Conservation (phyloP, 164 flowering plant species). For the Vitis rupestris region DNA sequence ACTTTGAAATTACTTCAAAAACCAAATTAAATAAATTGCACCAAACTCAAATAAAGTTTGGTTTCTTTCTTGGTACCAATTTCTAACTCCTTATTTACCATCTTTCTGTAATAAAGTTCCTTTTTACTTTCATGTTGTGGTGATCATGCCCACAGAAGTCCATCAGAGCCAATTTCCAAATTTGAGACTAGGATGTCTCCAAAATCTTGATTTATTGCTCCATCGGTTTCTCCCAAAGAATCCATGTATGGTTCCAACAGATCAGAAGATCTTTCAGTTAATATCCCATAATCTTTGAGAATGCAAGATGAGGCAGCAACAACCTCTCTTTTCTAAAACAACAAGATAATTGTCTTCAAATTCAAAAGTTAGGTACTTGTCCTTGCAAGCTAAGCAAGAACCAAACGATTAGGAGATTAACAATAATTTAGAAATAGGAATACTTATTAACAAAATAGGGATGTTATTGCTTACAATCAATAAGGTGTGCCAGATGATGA, state of each 20-base stretch:
- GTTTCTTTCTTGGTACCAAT: too few species aligned
- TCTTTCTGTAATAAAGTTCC: too few species aligned
- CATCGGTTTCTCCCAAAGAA: slow-evolving; percentile 33
- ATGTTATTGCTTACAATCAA: slow-evolving; percentile 62
- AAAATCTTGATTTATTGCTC: slow-evolving; percentile 31
- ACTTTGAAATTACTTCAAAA: too few species aligned
- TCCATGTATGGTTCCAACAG: slow-evolving; percentile 71
- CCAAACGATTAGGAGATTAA: slow-evolving; percentile 3
- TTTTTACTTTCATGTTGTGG: too few species aligned
- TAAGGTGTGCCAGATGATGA: slow-evolving; percentile 84
- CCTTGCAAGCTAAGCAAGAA: slow-evolving; percentile 64
- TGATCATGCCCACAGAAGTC: slow-evolving; percentile 73
- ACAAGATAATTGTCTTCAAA: slow-evolving; percentile 87
- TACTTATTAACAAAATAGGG: neutral
- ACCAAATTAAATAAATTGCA: too few species aligned
- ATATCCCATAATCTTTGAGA: slow-evolving; percentile 83
- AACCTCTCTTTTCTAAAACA: slow-evolving; percentile 77
- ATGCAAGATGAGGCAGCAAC: slow-evolving; percentile 58
- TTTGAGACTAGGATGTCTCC: slow-evolving; percentile 71
- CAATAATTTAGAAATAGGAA: neutral
- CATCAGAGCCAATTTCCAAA: slow-evolving; percentile 80
- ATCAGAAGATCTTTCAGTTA: slow-evolving; percentile 77
- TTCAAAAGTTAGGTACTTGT: slow-evolving; percentile 76
- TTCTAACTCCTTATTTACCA: too few species aligned
- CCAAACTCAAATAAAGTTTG: too few species aligned